phyloP scores from a whole-genome alignment of 306 rosid species.

The Ormosia emarginata region DNA sequence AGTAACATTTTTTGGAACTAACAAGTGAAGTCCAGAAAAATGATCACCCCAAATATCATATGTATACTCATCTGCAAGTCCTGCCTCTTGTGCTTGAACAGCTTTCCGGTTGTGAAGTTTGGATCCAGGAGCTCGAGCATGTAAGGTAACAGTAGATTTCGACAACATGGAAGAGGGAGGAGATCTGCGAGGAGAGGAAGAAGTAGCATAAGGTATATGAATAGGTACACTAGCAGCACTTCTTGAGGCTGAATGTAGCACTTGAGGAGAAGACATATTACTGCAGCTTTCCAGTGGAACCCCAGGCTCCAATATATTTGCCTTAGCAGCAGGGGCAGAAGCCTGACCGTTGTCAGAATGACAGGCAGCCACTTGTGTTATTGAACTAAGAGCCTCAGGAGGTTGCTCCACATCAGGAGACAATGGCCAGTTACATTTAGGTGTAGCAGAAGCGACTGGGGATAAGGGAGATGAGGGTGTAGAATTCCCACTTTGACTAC shows the following conservation, averaged over 20 bases:
- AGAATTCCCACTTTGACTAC: constrained; percentile 96
- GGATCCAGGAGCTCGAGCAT: constrained; percentile 81
- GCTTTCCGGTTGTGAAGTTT: constrained; percentile 37
- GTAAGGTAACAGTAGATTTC: constrained; percentile 41
- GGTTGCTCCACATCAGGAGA: constrained; percentile 56
- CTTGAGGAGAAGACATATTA: constrained; percentile 27
- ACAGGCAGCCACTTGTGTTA: constrained; percentile 23
- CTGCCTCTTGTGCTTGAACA: constrained; percentile 33
- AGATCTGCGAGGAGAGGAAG: constrained; percentile 40
- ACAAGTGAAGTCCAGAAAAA: constrained; percentile 71
- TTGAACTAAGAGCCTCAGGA: constrained; percentile 38
- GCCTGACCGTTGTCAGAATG: constrained; percentile 28
- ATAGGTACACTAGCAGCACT: constrained; percentile 37
- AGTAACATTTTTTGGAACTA: constrained; percentile 46
- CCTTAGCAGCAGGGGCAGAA: constrained; percentile 28
- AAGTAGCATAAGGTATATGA: constrained; percentile 46
- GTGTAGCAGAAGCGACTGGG: constrained; percentile 45
- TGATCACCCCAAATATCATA: constrained; percentile 98
- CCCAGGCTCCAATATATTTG: constrained; percentile 28
- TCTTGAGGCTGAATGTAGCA: constrained; percentile 35
- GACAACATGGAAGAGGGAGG: constrained; percentile 31
- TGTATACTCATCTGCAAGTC: constrained; percentile 55
- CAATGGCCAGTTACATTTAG: constrained; percentile 45
- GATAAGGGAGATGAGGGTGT: constrained; percentile 95
- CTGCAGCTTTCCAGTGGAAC: constrained; percentile 14